phyloP scores from a whole-genome alignment of 495 filamentous ascomycete species.

The Hypoxylon crocopeplum region DNA sequence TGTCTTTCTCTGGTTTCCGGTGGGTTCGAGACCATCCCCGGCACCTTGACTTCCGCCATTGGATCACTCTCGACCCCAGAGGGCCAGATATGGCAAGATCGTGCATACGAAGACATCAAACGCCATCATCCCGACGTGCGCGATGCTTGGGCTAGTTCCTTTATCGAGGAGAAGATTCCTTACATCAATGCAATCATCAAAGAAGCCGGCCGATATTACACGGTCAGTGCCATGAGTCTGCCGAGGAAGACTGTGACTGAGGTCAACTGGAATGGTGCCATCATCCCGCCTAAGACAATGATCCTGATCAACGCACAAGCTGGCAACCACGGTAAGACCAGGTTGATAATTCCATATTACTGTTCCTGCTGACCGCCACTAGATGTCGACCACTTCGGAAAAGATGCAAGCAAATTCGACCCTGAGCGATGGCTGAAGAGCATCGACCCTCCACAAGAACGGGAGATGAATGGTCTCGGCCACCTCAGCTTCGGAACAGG shows the following conservation, averaged over 20 bases:
- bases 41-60: slow-evolving; percentile 55
- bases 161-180: slow-evolving; percentile 55
- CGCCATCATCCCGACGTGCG: slow-evolving; percentile 52
- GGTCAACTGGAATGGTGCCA: slow-evolving; percentile 61
- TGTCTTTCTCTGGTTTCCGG: slow-evolving; percentile 59
- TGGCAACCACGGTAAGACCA: slow-evolving; percentile 59
- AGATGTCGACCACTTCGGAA: slow-evolving; percentile 61
- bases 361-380: background rate
- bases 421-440: slow-evolving; percentile 60
- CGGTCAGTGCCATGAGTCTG: slow-evolving; percentile 60
- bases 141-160: slow-evolving; percentile 57
- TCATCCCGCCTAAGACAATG: slow-evolving; percentile 63
- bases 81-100: slow-evolving; percentile 58
- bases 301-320: slow-evolving; percentile 65
- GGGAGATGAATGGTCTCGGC: slow-evolving; percentile 42
- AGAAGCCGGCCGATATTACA: slow-evolving; percentile 63
- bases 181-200: slow-evolving; percentile 60
- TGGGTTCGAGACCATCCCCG: slow-evolving; percentile 60
- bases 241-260: slow-evolving; percentile 60
- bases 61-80: slow-evolving; percentile 56
- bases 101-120: slow-evolving; percentile 62
- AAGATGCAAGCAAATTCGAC: slow-evolving; percentile 56
- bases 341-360: background rate
- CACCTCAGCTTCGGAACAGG: slow-evolving; percentile 63
- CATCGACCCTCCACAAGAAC: slow-evolving; percentile 47